Conservation (phyloP, 768 basidiomycete genomes). For the Leccinum variicolor region DNA sequence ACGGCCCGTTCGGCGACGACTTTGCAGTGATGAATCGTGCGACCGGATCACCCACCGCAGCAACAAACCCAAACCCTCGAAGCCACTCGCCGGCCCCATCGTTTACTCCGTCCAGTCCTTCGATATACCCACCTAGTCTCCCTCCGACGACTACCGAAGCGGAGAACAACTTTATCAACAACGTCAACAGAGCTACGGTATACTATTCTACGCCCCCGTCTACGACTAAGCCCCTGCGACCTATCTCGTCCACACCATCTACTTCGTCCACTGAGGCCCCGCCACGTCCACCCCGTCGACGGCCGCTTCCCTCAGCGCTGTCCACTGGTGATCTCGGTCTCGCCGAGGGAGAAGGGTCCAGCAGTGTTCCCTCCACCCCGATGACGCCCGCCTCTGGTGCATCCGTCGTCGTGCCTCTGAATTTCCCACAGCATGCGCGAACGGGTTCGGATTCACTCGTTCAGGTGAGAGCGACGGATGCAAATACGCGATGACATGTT, state of each 20-base stretch:
- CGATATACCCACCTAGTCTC: slow-evolving; percentile 47
- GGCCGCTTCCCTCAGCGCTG: not conserved
- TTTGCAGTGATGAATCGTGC: slow-evolving; percentile 9
- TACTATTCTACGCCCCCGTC: not conserved
- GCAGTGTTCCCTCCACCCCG: not conserved
- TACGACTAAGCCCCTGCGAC: not conserved
- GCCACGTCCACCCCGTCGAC: not conserved
- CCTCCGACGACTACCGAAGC: slow-evolving; percentile 26
- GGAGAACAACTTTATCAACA: not conserved
- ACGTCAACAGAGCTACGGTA: slow-evolving; percentile 16
- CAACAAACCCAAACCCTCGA: not conserved
- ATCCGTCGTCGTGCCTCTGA: not conserved
- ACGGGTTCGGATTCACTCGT: not conserved
- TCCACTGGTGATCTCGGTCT: not conserved
- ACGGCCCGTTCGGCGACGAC: slow-evolving; percentile 1
- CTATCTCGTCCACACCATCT: not conserved
- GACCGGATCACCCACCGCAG: slow-evolving; percentile 22
- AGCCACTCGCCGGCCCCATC: slow-evolving; percentile 18
- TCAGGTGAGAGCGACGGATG: not conserved
- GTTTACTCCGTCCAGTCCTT: slow-evolving; percentile 44
- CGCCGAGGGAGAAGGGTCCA: not conserved
- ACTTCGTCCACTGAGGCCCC: not conserved
- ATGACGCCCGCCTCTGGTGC: not conserved
- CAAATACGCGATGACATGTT: not conserved
- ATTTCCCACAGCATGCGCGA: not conserved